Evolutionary conservation across 2,329 filamentous ascomycete genomes (phyloP).

Genomic region (Penicillium sp.): DNA sequence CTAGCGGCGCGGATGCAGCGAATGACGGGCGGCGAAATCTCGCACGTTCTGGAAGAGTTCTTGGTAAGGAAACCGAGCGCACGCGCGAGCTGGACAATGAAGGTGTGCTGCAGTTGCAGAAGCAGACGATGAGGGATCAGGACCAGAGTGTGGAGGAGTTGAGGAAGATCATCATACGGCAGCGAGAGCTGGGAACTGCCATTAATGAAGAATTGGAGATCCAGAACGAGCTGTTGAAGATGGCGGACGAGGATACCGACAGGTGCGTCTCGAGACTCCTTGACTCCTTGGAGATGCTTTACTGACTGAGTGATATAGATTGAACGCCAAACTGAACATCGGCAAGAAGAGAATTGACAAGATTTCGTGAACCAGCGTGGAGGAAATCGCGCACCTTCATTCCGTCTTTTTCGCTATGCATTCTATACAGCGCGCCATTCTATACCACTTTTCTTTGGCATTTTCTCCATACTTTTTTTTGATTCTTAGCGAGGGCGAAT

Average conservation of each 20-base stretch:
- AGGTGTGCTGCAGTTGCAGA: constrained; percentile 66
- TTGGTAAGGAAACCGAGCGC: constrained; percentile 62
- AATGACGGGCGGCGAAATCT: constrained; percentile 25
- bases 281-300: neutral
- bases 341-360: constrained; percentile 53
- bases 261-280: constrained; percentile 37
- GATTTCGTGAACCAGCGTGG: constrained; percentile 42
- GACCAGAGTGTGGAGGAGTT: constrained; percentile 63
- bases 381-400: neutral
- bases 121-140: constrained; percentile 64
- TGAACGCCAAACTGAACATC: constrained; percentile 52
- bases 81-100: constrained; percentile 66
- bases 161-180: constrained; percentile 60
- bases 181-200: constrained; percentile 64
- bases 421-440: neutral
- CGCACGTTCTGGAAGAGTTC: constrained; percentile 53
- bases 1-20: constrained; percentile 24
- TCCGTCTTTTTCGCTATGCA: neutral
- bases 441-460: constrained; percentile 11
- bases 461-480: constrained; percentile 13
- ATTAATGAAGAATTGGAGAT: constrained; percentile 66
- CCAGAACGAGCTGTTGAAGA: constrained; percentile 63
- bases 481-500: constrained; percentile 21
- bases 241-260: constrained; percentile 63
- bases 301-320: constrained; percentile 33